phyloP scores from a whole-genome alignment of 495 filamentous ascomycete species.

The Sporormia fimetaria region DNA sequence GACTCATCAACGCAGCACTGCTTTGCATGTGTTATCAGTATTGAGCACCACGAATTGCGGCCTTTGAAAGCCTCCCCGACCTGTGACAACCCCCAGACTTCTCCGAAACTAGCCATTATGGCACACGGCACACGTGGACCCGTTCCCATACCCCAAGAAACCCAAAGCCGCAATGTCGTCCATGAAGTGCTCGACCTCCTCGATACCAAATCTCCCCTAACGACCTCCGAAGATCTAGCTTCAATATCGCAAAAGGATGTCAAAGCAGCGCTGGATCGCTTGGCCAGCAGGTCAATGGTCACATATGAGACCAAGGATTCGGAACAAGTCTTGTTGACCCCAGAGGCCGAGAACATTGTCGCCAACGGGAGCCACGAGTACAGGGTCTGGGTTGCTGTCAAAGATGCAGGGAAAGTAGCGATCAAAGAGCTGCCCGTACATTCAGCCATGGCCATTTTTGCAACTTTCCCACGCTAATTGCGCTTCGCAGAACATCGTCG shows the following conservation, averaged over 20 bases:
- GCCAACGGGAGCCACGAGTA: slow-evolving; percentile 87
- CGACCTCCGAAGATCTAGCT: slow-evolving; percentile 69
- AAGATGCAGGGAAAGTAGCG: slow-evolving; percentile 63
- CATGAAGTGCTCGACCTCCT: slow-evolving; percentile 31
- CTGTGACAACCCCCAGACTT: no score
- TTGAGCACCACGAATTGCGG: no score
- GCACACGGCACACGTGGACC: slow-evolving; percentile 31
- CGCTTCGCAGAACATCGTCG: slow-evolving; percentile 50
- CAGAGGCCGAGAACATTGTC: slow-evolving; percentile 66
- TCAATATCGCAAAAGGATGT: slow-evolving; percentile 54
- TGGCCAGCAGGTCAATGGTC: slow-evolving; percentile 76
- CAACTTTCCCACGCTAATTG: slow-evolving; percentile 9
- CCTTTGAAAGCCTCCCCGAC: no score
- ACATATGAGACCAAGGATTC: slow-evolving; percentile 68
- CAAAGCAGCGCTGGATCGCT: slow-evolving; percentile 78
- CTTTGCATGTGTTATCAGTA: no score
- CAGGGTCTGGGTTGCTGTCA: slow-evolving; percentile 80
- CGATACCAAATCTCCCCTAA: slow-evolving; percentile 45
- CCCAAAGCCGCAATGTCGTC: slow-evolving; percentile 28
- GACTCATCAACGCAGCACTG: not conserved
- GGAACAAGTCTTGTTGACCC: slow-evolving; percentile 66
- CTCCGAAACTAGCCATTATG: slow-evolving; percentile 27
- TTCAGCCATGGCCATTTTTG: slow-evolving; percentile 17
- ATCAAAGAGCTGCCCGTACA: slow-evolving; percentile 60
- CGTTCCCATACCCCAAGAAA: slow-evolving; percentile 30